Base-by-base conservation (phyloP, 306 rosid genomes). In the Cucumis cinereus region DNA sequence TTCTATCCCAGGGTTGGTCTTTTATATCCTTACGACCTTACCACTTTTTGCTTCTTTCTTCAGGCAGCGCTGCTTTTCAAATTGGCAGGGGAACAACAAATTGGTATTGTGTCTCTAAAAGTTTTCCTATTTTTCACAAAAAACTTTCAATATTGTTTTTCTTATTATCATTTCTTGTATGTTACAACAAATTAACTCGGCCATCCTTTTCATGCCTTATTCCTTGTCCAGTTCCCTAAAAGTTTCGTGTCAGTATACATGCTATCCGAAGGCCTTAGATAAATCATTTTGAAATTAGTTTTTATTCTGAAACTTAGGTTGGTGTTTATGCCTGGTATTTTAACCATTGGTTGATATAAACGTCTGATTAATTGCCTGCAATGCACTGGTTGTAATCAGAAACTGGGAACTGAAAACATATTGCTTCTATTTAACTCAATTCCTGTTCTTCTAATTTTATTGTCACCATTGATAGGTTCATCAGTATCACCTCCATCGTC, bases 41-140 rank as follows among this genome's bases (percentile, higher is more conserved):
- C 73, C 81, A 64, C 54, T 75, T 53, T 35, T 69, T 84, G 45
- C 75, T 83, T 85, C 74, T 78, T 84, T 63, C 68, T 67, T 79
- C 82, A 93, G 97, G 98, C 97, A 30, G 94, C 98, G 66, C 78
- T 91, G 82, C 97, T 93, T 81, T 93, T 93, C 91, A 91, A 78
- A 83, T 82, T 84, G 86, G 98, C 98, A 6, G 98, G 98, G 69
- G 98, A 93, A 77, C 86, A 85, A 50, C 83, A 87, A 84, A 84
- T 77, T 73, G 98, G 98, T 93, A 93, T 52, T 52, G 63, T 73
- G 77, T 75, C 75, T 79, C 66, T 74, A 63, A 20, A 55, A 33
- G 20, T 26, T 28, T 19, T 19, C 26, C 20, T 40, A 19, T 63
- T 73, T 17, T 19, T 77, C 38, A 52, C 56, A 12, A 68, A 12